Evolutionary conservation across 1,284 basidiomycete genomes (phyloP).

Genomic region (Sphaerobolus stellatus): DNA sequence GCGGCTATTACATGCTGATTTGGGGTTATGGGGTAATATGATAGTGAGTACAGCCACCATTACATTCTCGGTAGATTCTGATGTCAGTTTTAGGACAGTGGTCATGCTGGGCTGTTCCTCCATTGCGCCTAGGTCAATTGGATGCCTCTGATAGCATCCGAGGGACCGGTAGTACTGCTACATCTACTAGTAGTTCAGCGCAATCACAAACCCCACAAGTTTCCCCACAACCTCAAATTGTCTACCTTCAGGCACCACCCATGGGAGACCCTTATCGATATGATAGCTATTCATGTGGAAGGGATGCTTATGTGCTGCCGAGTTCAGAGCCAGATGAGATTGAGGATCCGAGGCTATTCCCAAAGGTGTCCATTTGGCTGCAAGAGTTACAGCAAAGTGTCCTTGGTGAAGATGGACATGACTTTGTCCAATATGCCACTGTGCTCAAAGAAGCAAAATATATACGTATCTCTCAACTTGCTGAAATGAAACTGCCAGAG

Average conservation of each 20-base stretch:
- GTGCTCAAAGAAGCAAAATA: neutral
- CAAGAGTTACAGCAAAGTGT: neutral
- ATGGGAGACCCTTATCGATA: too few relatives aligned
- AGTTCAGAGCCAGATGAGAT: neutral
- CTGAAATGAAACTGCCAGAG: too few relatives aligned
- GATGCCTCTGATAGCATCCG: neutral
- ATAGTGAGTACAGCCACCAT: neutral
- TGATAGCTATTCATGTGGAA: neutral
- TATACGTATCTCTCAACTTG: neutral
- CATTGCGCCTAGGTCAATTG: neutral
- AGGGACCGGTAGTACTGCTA: neutral
- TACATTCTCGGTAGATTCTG: neutral
- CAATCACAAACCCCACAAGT: neutral
- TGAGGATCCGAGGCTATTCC: neutral
- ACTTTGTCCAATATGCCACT: neutral
- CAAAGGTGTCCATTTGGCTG: neutral
- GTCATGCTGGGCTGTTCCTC: neutral
- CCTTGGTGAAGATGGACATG: neutral
- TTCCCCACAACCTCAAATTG: too few relatives aligned
- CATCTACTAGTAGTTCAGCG: neutral
- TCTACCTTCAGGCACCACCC: too few relatives aligned
- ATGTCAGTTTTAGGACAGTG: neutral
- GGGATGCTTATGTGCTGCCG: neutral
- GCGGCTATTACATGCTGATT: neutral
- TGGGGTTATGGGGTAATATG: neutral